Conservation (phyloP, 345 rosid species). For the Lenwebbia sp. region DNA sequence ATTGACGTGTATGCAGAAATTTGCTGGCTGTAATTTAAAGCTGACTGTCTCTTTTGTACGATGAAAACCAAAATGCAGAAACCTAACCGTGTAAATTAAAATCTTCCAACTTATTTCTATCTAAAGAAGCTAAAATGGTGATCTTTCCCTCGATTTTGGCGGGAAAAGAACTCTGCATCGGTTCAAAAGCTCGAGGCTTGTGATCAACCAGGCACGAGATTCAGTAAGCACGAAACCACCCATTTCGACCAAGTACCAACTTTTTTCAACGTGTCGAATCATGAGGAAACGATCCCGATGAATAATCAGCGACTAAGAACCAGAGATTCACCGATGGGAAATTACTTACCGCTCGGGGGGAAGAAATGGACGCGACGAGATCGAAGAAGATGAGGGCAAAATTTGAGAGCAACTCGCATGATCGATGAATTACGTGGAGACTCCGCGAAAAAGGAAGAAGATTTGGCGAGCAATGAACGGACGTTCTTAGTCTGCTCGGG, state of each 20-base stretch:
- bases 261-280: background rate
- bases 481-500: background rate
- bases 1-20: background rate
- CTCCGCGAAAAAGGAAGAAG: background rate
- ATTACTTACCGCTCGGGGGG: background rate
- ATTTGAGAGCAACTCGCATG: background rate
- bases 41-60: background rate
- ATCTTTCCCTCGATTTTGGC: background rate
- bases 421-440: background rate
- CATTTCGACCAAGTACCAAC: background rate
- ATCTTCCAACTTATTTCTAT: background rate
- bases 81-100: background rate
- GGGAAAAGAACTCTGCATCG: background rate
- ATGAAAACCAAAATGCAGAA: background rate
- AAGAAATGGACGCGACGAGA: background rate
- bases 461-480: background rate
- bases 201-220: background rate
- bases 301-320: background rate
- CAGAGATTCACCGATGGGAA: background rate
- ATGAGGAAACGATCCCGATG: background rate
- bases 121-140: background rate
- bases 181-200: background rate
- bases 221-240: background rate
- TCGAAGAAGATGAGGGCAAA: background rate
- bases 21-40: background rate